Evolutionary conservation across 2,329 filamentous ascomycete genomes (phyloP), one percentile per base, ranked within the genome.

Genomic region (Pseudogymnoascus sp.): DNA sequence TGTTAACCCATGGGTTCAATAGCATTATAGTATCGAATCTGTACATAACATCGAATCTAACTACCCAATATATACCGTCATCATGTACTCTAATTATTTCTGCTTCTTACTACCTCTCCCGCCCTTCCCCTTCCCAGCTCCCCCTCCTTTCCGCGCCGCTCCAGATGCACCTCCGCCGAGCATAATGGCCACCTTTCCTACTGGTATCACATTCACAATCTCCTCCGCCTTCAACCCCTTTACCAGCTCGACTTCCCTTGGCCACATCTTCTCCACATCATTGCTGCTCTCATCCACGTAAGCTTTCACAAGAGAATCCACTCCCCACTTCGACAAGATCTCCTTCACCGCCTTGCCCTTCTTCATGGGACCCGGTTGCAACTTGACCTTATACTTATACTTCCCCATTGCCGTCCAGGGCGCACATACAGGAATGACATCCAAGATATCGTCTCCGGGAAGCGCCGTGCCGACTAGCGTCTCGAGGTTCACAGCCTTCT

Each of bases 261-360:
- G 90, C 85, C 91, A 94, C 74, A 96, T 89, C 69, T 82, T 84
- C 77, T 96, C 91, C 9, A 78, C 79, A 69, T 88, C 87, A 60
- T 76, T 73, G 37, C 79, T 77, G 62, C 76, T 75, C 70, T 87
- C 84, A 69, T 90, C 86, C 0, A 88, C 71, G 33, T 54, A 33
- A 0, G 47, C 47, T 21, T 54, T 54, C 29, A 54, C 47, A 33
- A 54, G 47, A 33, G 47, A 54, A 59, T 59, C 57, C 24, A 81
- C 81, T 5, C 79, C 79, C 92, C 93, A 97, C 63, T 83, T 82
- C 58, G 87, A 85, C n/a, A 97, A 75, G 33, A 97, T 87, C 74
- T 97, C 93, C 72, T 90, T 90, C 57, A 96, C 85, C 0, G 92
- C 92, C 73, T 97, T 97, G 8, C 94, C 93, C 77, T 96, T 96